Conservation (phyloP, 179 eudicot genomes). For the Actinidia chinensis region DNA sequence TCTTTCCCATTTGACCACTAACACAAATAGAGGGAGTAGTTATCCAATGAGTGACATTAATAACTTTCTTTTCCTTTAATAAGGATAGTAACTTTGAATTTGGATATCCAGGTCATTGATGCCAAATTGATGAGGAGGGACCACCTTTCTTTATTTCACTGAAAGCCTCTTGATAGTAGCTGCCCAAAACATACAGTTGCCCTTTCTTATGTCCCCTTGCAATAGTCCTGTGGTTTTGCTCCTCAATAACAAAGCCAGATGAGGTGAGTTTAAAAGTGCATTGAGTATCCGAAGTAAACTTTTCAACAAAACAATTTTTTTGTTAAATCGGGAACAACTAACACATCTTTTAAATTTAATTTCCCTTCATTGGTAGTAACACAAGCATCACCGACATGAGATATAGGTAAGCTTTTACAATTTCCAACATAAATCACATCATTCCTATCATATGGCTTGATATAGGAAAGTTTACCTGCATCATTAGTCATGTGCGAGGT, state of each 20-base stretch:
- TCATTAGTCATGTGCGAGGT: slow-evolving; percentile 11
- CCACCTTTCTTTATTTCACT: no score
- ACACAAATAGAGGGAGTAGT: no score
- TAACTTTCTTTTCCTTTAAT: no score
- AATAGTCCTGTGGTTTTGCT: not conserved
- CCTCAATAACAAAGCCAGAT: slow-evolving; percentile 11
- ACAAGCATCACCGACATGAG: slow-evolving; percentile 4
- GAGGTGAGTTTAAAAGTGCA: slow-evolving; percentile 18
- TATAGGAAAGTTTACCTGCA: not conserved
- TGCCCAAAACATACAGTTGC: not conserved
- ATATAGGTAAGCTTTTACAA: not conserved
- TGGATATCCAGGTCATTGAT: no score
- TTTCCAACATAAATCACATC: slow-evolving; percentile 13
- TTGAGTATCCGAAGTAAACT: not conserved
- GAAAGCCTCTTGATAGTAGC: slow-evolving; percentile 9
- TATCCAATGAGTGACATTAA: no score
- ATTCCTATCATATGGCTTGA: not conserved
- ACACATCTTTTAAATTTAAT: slow-evolving; percentile 14
- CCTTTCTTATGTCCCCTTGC: slow-evolving; percentile 20
- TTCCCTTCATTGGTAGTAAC: not conserved
- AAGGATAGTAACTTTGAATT: no score
- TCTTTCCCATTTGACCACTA: no score
- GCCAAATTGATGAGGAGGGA: no score
- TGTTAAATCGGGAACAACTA: slow-evolving; percentile 1
- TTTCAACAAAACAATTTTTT: slow-evolving; percentile 9